phyloP scores from a whole-genome alignment of 2,329 filamentous ascomycete genomes.

The Monosporascus sp. region DNA sequence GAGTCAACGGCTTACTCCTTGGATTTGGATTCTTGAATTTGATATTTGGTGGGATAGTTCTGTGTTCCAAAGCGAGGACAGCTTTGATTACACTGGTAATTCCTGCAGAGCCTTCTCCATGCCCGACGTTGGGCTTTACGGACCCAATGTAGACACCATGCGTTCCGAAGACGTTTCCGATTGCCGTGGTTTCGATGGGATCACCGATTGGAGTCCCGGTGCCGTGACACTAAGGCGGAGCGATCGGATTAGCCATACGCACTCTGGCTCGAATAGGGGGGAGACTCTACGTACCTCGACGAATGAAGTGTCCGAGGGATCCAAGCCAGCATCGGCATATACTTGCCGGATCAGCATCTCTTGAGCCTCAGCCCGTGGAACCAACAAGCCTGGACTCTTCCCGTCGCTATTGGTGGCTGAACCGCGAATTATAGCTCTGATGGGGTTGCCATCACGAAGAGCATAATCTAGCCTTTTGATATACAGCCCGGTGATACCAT shows the following conservation, averaged over 20 bases:
- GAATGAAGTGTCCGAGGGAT: conserved; percentile 15
- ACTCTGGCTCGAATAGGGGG: neutral
- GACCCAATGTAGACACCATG: conserved; percentile 12
- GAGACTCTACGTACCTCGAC: conserved; percentile 15
- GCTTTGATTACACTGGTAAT: conserved; percentile 24
- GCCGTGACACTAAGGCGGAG: conserved; percentile 22
- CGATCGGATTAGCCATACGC: conserved; percentile 1
- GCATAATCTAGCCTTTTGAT: conserved; percentile 39
- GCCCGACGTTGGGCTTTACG: conserved; percentile 22
- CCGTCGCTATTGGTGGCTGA: conserved; percentile 35
- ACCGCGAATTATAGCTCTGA: conserved; percentile 22
- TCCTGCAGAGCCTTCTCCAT: conserved; percentile 21
- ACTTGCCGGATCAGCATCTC: conserved; percentile 21
- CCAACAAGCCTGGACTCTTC: conserved; percentile 31
- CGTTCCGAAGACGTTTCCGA: conserved; percentile 19
- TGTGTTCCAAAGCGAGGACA: conserved; percentile 23
- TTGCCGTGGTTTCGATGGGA: conserved; percentile 25
- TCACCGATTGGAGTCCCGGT: conserved; percentile 33
- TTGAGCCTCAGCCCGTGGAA: conserved; percentile 28
- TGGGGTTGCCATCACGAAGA: conserved; percentile 16
- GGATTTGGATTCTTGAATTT: conserved; percentile 18
- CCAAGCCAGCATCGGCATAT: conserved; percentile 17
- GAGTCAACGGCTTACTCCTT: conserved; percentile 8
- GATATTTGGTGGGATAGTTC: conserved; percentile 21
- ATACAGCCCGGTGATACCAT: conserved; percentile 34